phyloP scores from a whole-genome alignment of 1,284 basidiomycete species.

The Phylloporus sp. region DNA sequence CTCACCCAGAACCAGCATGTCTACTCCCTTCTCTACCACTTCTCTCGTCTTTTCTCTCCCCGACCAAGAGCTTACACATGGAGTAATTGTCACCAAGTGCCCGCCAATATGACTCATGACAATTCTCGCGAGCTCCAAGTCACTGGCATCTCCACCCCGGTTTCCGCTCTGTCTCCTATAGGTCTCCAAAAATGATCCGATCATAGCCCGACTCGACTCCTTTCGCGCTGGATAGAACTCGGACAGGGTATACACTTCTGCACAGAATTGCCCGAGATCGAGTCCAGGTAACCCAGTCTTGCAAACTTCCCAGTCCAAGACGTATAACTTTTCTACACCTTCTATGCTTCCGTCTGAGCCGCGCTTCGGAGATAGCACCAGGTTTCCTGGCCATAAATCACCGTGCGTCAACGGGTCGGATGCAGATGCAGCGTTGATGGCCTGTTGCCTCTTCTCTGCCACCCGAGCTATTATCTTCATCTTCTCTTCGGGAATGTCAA shows the following conservation, averaged over 20 bases:
- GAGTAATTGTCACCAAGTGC: slow-evolving; percentile 52
- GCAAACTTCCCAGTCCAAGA: slow-evolving; percentile 65
- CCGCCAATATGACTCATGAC: slow-evolving; percentile 51
- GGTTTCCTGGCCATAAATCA: slow-evolving; percentile 71
- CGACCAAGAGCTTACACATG: slow-evolving; percentile 48
- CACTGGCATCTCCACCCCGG: slow-evolving; percentile 18
- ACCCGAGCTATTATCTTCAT: slow-evolving; percentile 43
- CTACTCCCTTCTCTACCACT: slow-evolving; percentile 52
- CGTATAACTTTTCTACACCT: slow-evolving; percentile 44
- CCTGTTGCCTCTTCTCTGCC: slow-evolving; percentile 38
- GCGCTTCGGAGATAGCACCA: slow-evolving; percentile 44
- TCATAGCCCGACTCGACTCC: slow-evolving; percentile 36
- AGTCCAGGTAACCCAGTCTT: slow-evolving; percentile 54
- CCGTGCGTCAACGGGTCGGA: slow-evolving; percentile 44
- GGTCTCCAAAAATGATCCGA: slow-evolving; percentile 46
- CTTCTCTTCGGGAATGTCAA: slow-evolving; percentile 42
- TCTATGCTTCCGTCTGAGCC: slow-evolving; percentile 25
- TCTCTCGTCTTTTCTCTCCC: slow-evolving; percentile 47
- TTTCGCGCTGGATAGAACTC: slow-evolving; percentile 46
- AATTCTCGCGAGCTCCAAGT: slow-evolving; percentile 32
- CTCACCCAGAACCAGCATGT: slow-evolving; percentile 44
- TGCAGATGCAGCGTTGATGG: slow-evolving; percentile 42
- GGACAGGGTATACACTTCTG: slow-evolving; percentile 54
- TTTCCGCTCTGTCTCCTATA: slow-evolving; percentile 41
- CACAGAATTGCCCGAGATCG: slow-evolving; percentile 63